A percentile compares a stretch with the other conserved stretches of the same genome.
phyloP scores from a whole-genome alignment of 2,329 filamentous ascomycete genomes.

The Botrytis tulipae region DNA sequence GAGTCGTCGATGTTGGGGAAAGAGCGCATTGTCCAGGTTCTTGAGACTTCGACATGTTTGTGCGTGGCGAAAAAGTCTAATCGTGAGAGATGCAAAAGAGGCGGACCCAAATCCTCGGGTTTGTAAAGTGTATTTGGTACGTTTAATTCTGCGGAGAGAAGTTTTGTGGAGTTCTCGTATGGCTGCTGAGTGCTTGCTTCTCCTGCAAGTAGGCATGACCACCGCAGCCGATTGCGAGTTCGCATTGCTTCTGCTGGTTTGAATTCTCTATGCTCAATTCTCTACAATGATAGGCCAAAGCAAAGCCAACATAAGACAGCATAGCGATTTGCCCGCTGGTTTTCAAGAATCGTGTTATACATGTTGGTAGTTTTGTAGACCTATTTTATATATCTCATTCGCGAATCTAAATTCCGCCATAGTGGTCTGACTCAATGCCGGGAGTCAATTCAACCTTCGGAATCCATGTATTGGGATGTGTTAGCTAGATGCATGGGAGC shows the following conservation, averaged over 20 bases:
- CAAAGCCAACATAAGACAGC: neutral
- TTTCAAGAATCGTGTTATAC: neutral
- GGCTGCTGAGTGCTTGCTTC: neutral
- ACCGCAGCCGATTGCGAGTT: neutral
- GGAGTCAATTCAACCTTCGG: slow-evolving; percentile 3
- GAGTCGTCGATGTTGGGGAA: neutral
- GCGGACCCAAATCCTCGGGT: neutral
- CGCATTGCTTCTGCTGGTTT: neutral
- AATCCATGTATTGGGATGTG: slow-evolving; percentile 5
- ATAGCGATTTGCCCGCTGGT: neutral
- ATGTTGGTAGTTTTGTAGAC: neutral
- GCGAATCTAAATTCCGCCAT: slow-evolving; percentile 18
- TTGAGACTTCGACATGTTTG: slow-evolving; percentile 9
- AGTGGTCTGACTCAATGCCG: slow-evolving; percentile 17
- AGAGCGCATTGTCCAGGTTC: neutral
- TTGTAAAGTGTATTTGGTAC: neutral
- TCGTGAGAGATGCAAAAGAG: slow-evolving; percentile 1
- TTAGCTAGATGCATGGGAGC: slow-evolving; percentile 12
- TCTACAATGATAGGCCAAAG: neutral
- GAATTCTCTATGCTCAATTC: neutral
- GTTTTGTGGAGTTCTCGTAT: neutral
- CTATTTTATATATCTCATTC: slow-evolving; percentile 2
- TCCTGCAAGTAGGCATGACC: slow-evolving; percentile 10
- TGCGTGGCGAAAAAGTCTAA: neutral
- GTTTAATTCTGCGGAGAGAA: neutral